phyloP scores from a whole-genome alignment of 305 asterid species.

The Caryopteris hybrid region DNA sequence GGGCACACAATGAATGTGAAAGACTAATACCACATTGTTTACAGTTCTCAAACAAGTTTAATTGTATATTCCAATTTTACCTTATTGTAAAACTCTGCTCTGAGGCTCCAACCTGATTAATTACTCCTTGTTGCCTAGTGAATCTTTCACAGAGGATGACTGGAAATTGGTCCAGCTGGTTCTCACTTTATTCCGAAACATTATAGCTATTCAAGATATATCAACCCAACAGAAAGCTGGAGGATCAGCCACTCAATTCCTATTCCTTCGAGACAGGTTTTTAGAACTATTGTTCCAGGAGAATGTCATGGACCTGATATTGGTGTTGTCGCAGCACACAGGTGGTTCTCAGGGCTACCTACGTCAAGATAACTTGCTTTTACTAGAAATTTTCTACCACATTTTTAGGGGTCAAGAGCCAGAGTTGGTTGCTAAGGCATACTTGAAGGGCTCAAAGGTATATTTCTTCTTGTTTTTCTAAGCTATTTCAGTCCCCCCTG shows the following conservation, averaged over 20 bases:
- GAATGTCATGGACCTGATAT: constrained; percentile 88
- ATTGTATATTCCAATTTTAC: not conserved
- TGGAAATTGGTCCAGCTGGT: constrained; percentile 97
- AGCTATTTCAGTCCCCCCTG: not conserved
- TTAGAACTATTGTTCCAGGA: constrained; percentile 73
- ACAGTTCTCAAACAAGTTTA: not conserved
- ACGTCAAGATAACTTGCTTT: constrained; percentile 88
- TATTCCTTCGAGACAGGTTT: constrained; percentile 72
- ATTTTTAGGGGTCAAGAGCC: constrained; percentile 87
- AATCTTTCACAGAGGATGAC: constrained; percentile 85
- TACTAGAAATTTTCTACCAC: constrained; percentile 71
- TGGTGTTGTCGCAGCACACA: constrained; percentile 74
- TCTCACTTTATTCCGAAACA: constrained; percentile 79
- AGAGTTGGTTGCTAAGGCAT: constrained; percentile 67
- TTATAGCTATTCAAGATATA: constrained; percentile 85
- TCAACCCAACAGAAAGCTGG: constrained; percentile 75
- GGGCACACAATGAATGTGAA: not conserved
- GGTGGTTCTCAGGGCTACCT: constrained; percentile 70
- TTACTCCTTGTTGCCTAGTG: constrained; percentile 52
- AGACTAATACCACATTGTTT: not conserved
- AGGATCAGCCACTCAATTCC: constrained; percentile 65
- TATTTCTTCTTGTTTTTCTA: constrained; percentile 20
- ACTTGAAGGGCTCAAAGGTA: constrained; percentile 64
- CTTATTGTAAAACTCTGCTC: constrained; percentile 1
- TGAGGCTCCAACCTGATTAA: constrained; percentile 14